Base-by-base conservation (phyloP, 495 filamentous ascomycete genomes). In the Antarctomyces pellizariae region DNA sequence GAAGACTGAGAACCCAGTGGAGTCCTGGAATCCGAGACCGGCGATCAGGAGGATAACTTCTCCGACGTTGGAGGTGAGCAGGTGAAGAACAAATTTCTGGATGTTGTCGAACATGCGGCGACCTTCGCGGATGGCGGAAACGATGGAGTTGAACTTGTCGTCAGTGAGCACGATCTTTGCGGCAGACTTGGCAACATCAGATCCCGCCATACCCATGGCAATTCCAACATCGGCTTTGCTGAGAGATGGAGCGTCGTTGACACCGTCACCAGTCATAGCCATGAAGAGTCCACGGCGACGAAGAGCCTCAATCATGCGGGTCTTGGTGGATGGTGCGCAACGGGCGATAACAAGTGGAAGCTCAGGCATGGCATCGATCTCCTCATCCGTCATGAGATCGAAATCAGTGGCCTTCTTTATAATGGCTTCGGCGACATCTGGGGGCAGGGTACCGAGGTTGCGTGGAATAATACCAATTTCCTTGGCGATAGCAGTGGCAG, bases 151-250 rank as follows among this genome's bases (percentile, higher is more conserved):
- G 39, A 86, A 86, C 45, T 90, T 84, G 47, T 89, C 80, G 45
- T 86, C 76, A 0, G 78, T 83, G 12, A 92, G 64, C 27, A 92
- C 74, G 47, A 92, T 90, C 25, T 70, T 68, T 0, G 80, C 71
- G 6, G 71, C 72, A 25, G 65, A 66, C 42, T 90, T 89, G 14
- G 80, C 80, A n/a, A 90, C 80, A 35, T 90, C 82, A 13, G 73
- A 80, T 3, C 80, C 82, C 23, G 70, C 75, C 53, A 56, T 64
- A 8, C 76, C 77, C 75, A 84, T 83, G 12, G 76, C 77, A 32
- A 86, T 86, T 15, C 77, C 77, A 5, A 83, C 74, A 36, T 86
- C 77, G 2, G 78, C 73, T 13, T 64, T 54, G 32, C 71, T 72
- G 15, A 89, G 53, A 7, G 72, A 74, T 0, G 78, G 78, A 1